Evolutionary conservation across 1,284 basidiomycete species (phyloP).

Genomic region (Inonotus hispidus): DNA sequence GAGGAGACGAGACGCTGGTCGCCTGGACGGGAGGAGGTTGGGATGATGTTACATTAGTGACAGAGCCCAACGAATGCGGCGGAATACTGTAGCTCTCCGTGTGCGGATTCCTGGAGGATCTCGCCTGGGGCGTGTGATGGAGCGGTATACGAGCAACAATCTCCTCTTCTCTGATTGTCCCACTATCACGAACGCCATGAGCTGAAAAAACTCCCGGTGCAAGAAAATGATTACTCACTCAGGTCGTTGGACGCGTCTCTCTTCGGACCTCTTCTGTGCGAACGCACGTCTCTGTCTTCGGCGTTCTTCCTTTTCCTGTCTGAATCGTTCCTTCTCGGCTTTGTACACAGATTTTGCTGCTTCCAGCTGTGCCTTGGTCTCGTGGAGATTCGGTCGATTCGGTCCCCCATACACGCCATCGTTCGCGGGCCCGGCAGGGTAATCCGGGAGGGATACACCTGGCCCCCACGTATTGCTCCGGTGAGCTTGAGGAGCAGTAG

Average conservation of each 20-base stretch:
- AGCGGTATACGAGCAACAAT: conserved; percentile 16
- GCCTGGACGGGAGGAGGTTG: neutral
- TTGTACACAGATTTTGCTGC: conserved; percentile 64
- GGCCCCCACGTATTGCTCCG: neutral
- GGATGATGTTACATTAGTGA: neutral
- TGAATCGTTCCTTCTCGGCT: conserved; percentile 62
- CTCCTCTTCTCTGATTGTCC: conserved; percentile 14
- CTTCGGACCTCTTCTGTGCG: conserved; percentile 18
- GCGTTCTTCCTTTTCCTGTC: conserved; percentile 48
- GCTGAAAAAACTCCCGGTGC: neutral
- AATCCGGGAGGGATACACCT: neutral
- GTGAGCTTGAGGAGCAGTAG: neutral
- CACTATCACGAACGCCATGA: neutral
- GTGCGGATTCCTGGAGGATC: neutral
- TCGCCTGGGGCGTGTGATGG: neutral
- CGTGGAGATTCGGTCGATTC: conserved; percentile 25
- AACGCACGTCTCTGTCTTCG: conserved; percentile 36
- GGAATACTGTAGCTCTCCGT: conserved; percentile 5
- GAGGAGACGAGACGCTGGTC: neutral
- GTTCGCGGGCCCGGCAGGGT: conserved; percentile 2
- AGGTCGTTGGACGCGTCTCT: conserved; percentile 6
- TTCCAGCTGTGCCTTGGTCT: conserved; percentile 55
- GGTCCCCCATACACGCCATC: neutral
- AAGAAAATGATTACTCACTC: conserved; percentile 8
- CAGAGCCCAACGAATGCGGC: neutral